Conservation (phyloP, 139 green algal species). For the Chara braunii region DNA sequence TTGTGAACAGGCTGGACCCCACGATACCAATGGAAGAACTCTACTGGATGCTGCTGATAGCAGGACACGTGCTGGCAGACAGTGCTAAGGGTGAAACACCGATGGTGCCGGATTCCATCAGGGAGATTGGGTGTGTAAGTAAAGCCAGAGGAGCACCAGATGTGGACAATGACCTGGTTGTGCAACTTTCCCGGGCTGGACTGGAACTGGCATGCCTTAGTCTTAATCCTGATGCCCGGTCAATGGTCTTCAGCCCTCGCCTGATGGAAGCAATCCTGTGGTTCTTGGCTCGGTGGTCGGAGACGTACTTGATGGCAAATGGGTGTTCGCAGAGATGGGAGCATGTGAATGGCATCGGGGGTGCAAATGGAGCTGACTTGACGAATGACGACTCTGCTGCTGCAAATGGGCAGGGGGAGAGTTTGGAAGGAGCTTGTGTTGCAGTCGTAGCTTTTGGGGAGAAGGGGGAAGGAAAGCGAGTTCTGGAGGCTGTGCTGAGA, state of each 20-base stretch:
- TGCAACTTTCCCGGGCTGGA: constrained; percentile 17
- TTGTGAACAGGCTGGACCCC: constrained; percentile 40
- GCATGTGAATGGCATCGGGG: neutral
- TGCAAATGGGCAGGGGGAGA: too few species aligned
- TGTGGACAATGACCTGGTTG: constrained; percentile 6
- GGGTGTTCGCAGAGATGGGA: neutral
- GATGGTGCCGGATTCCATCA: constrained; percentile 57
- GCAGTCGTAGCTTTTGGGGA: constrained; percentile 32
- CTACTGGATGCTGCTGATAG: constrained; percentile 61
- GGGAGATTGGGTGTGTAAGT: too few species aligned
- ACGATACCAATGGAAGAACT: constrained; percentile 65
- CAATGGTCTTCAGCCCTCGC: constrained; percentile 51
- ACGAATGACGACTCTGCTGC: too few species aligned
- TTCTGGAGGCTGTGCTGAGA: constrained; percentile 20
- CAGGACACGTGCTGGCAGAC: constrained; percentile 68
- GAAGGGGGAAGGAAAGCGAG: neutral
- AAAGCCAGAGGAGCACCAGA: too few species aligned
- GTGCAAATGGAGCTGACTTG: neutral
- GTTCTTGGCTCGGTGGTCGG: constrained; percentile 60
- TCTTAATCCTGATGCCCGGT: constrained; percentile 31
- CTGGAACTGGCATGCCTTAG: constrained; percentile 39
- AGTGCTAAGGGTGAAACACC: constrained; percentile 68
- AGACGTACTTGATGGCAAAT: constrained; percentile 80
- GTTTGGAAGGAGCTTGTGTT: too few species aligned
- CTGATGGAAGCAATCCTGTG: constrained; percentile 63